These are phyloP conservation scores for Megacollybia marginata DNA, from an alignment of 768 basidiomycete genomes.

Conservation along the genomic window DNA sequence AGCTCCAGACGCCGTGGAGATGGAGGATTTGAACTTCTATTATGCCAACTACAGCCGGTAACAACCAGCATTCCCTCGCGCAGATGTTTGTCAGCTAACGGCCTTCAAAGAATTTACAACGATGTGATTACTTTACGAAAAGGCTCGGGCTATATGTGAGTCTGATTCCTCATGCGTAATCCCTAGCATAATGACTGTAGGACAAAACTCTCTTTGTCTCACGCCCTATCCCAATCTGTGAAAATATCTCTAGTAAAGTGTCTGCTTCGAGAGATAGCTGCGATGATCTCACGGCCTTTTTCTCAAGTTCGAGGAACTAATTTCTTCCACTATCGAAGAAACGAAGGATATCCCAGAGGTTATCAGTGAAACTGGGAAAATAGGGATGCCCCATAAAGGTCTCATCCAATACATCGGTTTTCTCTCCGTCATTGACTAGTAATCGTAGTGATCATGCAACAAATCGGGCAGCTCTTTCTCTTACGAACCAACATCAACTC, in stretches of 20 bases:
- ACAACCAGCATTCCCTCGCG: constrained; percentile 9
- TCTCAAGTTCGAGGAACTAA: constrained; percentile 80
- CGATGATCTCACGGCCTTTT: background rate
- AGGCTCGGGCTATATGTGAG: constrained; percentile 90
- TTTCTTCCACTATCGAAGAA: constrained; percentile 90
- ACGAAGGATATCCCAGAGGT: constrained; percentile 94
- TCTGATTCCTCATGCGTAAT: background rate
- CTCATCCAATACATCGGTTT: constrained; percentile 7
- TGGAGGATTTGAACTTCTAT: constrained; percentile 96
- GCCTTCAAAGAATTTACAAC: constrained; percentile 72
- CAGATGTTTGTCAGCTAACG: background rate
- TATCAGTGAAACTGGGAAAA: constrained; percentile 91
- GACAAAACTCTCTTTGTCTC: constrained; percentile 93
- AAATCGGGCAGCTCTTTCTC: constrained; percentile 92
- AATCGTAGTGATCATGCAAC: constrained; percentile 86
- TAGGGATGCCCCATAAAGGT: constrained; percentile 84
- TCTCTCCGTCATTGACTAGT: constrained; percentile 5
- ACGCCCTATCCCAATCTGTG: constrained; percentile 92
- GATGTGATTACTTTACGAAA: constrained; percentile 93
- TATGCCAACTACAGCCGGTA: constrained; percentile 95
- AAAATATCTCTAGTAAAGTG: constrained; percentile 72
- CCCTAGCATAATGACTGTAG: constrained; percentile 28
- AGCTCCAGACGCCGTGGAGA: constrained; percentile 88
- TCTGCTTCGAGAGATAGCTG: background rate
- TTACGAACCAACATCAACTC: constrained; percentile 91